Evolutionary conservation across 139 green algal species (phyloP).

Genomic region (Volvox reticuliferus): DNA sequence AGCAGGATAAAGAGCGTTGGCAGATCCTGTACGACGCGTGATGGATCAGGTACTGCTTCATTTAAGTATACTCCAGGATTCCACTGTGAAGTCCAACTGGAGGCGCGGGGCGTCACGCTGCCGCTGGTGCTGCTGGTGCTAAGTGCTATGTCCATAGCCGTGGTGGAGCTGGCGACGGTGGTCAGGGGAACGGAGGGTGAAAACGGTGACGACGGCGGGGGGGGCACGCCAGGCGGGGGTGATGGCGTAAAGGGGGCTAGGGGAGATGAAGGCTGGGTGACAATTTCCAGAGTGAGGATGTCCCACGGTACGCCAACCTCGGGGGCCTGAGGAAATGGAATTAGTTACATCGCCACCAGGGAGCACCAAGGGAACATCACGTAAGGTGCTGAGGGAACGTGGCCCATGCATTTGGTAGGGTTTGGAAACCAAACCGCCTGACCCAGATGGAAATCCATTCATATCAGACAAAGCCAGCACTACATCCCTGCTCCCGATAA

Average conservation of each 20-base stretch:
- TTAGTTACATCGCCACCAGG: no score
- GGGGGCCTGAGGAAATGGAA: neutral
- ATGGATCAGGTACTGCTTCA: conserved; percentile 2
- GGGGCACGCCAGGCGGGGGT: neutral
- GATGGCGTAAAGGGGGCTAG: neutral
- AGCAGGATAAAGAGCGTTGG: conserved; percentile 40
- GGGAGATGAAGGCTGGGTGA: neutral
- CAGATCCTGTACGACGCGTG: conserved; percentile 37
- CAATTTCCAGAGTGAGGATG: neutral
- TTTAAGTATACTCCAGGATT: conserved; percentile 34
- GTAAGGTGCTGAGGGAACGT: no score
- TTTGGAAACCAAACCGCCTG: no score
- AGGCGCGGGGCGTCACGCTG: neutral
- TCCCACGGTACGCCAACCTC: conserved; percentile 1
- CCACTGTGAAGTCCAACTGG: conserved; percentile 9
- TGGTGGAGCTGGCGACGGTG: neutral
- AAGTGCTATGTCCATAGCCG: neutral
- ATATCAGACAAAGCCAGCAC: no score
- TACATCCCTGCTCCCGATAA: no score
- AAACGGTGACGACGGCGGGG: neutral
- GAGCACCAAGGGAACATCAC: no score
- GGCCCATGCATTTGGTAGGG: no score
- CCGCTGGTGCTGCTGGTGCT: neutral
- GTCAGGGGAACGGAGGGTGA: neutral
- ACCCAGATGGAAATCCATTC: no score